phyloP scores from a whole-genome alignment of 805 yeast genomes.

The Candida lessepsii region DNA sequence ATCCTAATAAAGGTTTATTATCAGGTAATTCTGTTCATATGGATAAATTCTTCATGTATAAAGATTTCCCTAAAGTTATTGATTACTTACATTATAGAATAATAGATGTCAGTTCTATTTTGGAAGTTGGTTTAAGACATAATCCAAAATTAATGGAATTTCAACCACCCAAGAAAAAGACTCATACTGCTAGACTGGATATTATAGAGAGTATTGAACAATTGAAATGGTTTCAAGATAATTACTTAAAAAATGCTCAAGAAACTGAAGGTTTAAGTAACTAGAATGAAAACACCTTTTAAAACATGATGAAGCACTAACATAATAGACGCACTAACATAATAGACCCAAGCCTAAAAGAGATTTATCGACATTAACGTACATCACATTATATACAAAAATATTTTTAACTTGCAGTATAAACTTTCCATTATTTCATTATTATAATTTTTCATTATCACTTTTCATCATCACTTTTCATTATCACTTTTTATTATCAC shows the following conservation, averaged over 20 bases:
- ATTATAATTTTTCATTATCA: too few relatives aligned
- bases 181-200: slow-evolving; percentile 87
- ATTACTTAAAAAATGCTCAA: slow-evolving; percentile 60
- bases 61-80: slow-evolving; percentile 78
- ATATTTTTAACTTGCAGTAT: too few relatives aligned
- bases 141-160: slow-evolving; percentile 58
- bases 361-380: too few relatives aligned
- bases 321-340: too few relatives aligned
- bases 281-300: too few relatives aligned
- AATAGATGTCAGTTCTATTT: slow-evolving; percentile 84
- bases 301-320: too few relatives aligned
- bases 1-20: slow-evolving; percentile 59
- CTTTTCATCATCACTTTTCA: not conserved
- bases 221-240: slow-evolving; percentile 69
- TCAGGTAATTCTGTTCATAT: slow-evolving; percentile 94
- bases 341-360: too few relatives aligned
- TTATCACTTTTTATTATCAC: too few relatives aligned
- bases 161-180: slow-evolving; percentile 62
- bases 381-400: too few relatives aligned
- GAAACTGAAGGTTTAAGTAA: too few relatives aligned
- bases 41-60: slow-evolving; percentile 81
- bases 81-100: slow-evolving; percentile 68
- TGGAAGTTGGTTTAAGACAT: slow-evolving; percentile 78
- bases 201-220: slow-evolving; percentile 87
- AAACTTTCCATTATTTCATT: too few relatives aligned